Evolutionary conservation across 2,329 filamentous ascomycete species (phyloP).

Genomic region (Endoconidiophora polonica): DNA sequence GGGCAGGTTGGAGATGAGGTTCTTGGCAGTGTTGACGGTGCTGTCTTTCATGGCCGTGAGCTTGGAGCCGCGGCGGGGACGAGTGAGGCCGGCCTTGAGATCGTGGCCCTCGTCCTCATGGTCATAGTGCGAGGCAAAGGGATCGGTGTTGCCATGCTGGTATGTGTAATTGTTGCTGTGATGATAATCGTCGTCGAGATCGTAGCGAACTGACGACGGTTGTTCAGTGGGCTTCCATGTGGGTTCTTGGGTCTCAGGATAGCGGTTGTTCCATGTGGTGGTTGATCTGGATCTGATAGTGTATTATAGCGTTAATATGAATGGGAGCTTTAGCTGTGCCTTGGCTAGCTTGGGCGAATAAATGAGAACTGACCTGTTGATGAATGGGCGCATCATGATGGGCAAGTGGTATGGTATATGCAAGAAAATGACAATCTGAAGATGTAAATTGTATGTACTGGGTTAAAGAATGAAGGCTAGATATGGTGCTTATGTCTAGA

Average conservation of each 20-base stretch:
- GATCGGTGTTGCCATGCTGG: neutral
- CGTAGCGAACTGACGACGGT: constrained; percentile 7
- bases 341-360: too few relatives aligned
- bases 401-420: too few relatives aligned
- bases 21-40: constrained; percentile 10
- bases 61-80: constrained; percentile 66
- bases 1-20: constrained; percentile 10
- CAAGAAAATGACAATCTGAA: too few relatives aligned
- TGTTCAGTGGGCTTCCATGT: constrained; percentile 1
- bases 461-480: too few relatives aligned
- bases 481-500: too few relatives aligned
- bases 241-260: constrained; percentile 7
- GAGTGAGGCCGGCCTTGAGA: constrained; percentile 56
- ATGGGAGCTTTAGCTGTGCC: too few relatives aligned
- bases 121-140: constrained; percentile 8
- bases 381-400: too few relatives aligned
- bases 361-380: too few relatives aligned
- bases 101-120: constrained; percentile 19
- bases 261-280: constrained; percentile 7
- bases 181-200: neutral
- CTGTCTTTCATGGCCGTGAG: constrained; percentile 44
- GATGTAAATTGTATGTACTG: too few relatives aligned
- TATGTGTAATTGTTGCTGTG: neutral
- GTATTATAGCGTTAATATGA: too few relatives aligned
- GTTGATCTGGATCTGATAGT: constrained; percentile 1